Percentiles rank a stretch among this genome's conserved stretches.
Conservation (phyloP, 306 rosid genomes). For the Cucumis hystrix region DNA sequence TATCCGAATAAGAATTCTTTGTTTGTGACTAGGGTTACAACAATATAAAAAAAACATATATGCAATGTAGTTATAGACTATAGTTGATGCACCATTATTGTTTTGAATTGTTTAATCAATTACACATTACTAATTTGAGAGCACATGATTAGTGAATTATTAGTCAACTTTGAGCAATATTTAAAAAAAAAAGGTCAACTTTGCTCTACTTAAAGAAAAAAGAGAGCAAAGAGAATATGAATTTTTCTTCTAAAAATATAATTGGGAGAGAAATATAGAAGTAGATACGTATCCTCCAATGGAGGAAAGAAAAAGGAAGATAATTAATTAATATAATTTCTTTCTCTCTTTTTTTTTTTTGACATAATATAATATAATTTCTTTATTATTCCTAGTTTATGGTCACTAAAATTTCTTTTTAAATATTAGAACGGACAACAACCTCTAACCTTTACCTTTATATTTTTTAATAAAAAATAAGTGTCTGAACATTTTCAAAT, state of each 20-base stretch:
- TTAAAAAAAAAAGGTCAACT: background rate
- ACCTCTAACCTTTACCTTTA: too few relatives aligned
- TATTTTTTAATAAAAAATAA: too few relatives aligned
- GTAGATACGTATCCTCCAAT: background rate
- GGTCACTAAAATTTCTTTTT: background rate
- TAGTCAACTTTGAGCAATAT: background rate
- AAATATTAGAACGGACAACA: background rate
- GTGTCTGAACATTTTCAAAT: too few relatives aligned
- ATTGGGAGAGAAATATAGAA: background rate
- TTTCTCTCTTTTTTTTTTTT: background rate
- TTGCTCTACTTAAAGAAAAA: background rate
- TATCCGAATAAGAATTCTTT: background rate
- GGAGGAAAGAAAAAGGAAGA: background rate
- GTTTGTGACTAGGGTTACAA: background rate
- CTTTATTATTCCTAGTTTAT: background rate
- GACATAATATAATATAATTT: background rate
- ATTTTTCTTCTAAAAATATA: background rate
- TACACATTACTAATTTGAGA: background rate
- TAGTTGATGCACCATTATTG: background rate
- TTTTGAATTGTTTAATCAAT: background rate
- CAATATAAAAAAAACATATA: background rate
- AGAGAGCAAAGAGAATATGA: background rate
- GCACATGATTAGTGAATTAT: background rate
- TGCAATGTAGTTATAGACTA: background rate
- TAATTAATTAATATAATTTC: background rate